Evolutionary conservation across 208 protist species (phyloP).

Genomic region (Leishmania aethiopica): DNA sequence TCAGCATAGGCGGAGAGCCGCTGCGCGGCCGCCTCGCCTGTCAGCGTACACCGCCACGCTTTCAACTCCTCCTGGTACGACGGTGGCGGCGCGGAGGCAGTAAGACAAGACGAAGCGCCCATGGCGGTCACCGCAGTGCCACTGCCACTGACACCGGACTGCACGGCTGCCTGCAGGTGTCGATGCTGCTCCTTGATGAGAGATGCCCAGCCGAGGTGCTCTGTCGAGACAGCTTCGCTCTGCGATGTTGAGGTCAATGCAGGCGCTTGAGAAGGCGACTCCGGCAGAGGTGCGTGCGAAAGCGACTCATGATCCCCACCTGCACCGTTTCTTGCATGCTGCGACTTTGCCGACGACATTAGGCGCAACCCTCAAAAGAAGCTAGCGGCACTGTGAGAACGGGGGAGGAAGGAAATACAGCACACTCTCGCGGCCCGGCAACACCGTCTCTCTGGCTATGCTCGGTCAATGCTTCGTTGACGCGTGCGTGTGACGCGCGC

Average conservation of each 20-base stretch:
- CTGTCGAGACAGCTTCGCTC: not conserved
- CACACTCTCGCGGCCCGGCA: not conserved
- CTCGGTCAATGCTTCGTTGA: not conserved
- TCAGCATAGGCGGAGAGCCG: conserved; percentile 47
- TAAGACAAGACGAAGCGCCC: not conserved
- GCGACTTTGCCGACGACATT: not conserved
- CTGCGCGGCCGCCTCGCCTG: conserved; percentile 29
- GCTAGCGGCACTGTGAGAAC: not conserved
- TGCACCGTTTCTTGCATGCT: not conserved
- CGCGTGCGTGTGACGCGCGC: not conserved
- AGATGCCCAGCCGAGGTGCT: conserved; percentile 33
- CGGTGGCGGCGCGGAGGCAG: not conserved
- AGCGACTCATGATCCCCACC: not conserved
- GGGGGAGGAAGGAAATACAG: not conserved
- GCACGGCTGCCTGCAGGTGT: conserved; percentile 35
- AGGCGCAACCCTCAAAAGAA: not conserved
- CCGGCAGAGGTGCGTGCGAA: not conserved
- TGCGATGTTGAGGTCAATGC: not conserved
- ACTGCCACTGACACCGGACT: not conserved
- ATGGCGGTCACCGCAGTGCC: not conserved
- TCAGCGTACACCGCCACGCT: conserved; percentile 32
- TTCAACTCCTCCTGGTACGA: conserved; percentile 31
- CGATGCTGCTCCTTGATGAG: conserved; percentile 67
- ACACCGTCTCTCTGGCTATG: not conserved
- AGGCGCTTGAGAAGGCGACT: not conserved